A percentile compares a stretch with the other conserved stretches of the same genome.
phyloP scores from a whole-genome alignment of 2,329 filamentous ascomycete species.

The Daldinia sp. region DNA sequence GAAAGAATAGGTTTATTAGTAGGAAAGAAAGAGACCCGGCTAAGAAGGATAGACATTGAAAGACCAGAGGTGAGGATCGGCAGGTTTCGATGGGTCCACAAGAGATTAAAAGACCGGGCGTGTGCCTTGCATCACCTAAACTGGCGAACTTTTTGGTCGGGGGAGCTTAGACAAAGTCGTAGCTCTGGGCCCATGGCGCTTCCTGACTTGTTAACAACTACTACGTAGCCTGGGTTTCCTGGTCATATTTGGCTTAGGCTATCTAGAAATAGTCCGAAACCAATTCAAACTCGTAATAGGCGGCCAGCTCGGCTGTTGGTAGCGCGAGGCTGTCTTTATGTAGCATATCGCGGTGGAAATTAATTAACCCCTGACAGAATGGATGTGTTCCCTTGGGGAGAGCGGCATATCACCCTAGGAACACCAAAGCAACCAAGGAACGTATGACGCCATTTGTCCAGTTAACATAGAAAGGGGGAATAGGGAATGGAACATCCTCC shows the following conservation, averaged over 20 bases:
- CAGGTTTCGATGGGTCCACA: slow-evolving; percentile 41
- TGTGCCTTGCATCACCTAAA: slow-evolving; percentile 40
- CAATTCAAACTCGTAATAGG: slow-evolving; percentile 35
- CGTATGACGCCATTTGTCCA: slow-evolving; percentile 33
- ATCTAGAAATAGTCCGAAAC: slow-evolving; percentile 21
- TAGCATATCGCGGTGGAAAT: slow-evolving; percentile 48
- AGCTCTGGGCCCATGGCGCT: slow-evolving; percentile 7
- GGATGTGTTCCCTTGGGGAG: slow-evolving; percentile 29
- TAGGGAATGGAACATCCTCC: not conserved
- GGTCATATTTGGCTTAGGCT: slow-evolving; percentile 20
- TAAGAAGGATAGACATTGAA: slow-evolving; percentile 23
- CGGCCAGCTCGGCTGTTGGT: slow-evolving; percentile 43
- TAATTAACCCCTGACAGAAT: slow-evolving; percentile 41
- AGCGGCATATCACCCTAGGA: slow-evolving; percentile 26
- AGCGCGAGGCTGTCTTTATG: slow-evolving; percentile 44
- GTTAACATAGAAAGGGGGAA: slow-evolving; percentile 5
- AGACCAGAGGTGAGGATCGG: slow-evolving; percentile 45
- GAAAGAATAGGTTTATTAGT: slow-evolving; percentile 13
- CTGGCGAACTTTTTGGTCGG: slow-evolving; percentile 27
- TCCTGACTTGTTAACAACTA: slow-evolving; percentile 25
- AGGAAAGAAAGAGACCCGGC: slow-evolving; percentile 37
- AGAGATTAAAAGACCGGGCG: slow-evolving; percentile 43
- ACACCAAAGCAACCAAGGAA: slow-evolving; percentile 25
- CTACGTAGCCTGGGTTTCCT: slow-evolving; percentile 18
- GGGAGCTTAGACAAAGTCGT: slow-evolving; percentile 27